Conservation (phyloP, 1,284 basidiomycete species). For the Schizopora paradoxa region DNA sequence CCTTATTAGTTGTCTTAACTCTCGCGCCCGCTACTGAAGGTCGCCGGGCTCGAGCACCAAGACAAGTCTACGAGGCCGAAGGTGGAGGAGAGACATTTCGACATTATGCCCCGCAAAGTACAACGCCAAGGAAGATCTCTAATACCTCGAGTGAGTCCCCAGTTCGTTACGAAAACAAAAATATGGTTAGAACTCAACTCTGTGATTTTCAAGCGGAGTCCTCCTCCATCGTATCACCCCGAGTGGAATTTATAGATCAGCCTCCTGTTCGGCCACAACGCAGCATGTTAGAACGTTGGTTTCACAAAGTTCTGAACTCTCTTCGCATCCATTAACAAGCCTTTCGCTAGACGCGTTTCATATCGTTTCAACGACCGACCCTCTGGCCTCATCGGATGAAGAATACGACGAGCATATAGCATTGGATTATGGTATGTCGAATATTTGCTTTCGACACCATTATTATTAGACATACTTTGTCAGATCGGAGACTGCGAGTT, state of each 20-base stretch:
- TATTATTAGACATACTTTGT: not conserved
- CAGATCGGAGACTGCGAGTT: slow-evolving; percentile 16
- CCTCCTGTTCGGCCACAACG: slow-evolving; percentile 2
- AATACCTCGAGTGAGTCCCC: no score
- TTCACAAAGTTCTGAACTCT: not conserved
- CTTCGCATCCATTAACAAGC: not conserved
- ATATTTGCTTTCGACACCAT: not conserved
- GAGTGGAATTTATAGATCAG: not conserved
- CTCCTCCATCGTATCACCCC: no score
- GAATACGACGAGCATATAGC: slow-evolving; percentile 16
- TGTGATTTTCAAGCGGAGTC: no score
- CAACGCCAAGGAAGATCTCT: no score
- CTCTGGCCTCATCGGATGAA: slow-evolving; percentile 16
- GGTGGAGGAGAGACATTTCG: slow-evolving; percentile 6
- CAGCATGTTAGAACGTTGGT: slow-evolving; percentile 17
- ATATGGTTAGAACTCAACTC: no score
- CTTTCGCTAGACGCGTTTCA: slow-evolving; percentile 15
- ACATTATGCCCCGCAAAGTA: slow-evolving; percentile 16
- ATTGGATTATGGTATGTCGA: slow-evolving; percentile 18
- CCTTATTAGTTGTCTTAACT: slow-evolving; percentile 11
- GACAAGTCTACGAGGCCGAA: slow-evolving; percentile 17
- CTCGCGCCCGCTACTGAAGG: no score
- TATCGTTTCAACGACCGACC: slow-evolving; percentile 16
- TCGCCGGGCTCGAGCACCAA: slow-evolving; percentile 13
- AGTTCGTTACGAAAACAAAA: no score